These are phyloP conservation scores for Myxozyma vanderwaltii DNA, from an alignment of 805 yeast species.

Conservation along the genomic window DNA sequence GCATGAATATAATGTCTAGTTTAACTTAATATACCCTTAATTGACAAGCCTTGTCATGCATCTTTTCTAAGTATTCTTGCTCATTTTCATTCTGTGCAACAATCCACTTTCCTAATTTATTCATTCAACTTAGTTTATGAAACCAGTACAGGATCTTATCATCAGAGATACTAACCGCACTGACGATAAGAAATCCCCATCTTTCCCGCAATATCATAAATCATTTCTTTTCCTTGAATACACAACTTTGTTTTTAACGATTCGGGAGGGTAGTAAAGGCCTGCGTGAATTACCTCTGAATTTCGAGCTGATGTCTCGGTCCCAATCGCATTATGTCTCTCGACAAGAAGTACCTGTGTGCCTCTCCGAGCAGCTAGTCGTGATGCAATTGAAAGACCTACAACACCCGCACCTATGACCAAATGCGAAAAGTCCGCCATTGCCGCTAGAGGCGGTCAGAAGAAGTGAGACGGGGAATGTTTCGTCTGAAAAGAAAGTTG, in stretches of 20 bases:
- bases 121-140: no score
- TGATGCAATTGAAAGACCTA: conserved; percentile 80
- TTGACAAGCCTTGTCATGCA: conserved; percentile 53
- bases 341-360: conserved; percentile 64
- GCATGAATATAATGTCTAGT: not conserved
- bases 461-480: not conserved
- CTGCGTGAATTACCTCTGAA: conserved; percentile 93
- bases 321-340: conserved; percentile 66
- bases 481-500: not conserved
- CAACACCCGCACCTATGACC: conserved; percentile 81
- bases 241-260: conserved; percentile 71
- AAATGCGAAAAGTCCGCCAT: conserved; percentile 64
- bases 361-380: conserved; percentile 54
- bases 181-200: conserved; percentile 59
- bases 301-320: conserved; percentile 85
- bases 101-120: conserved; percentile 62
- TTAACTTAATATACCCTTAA: conserved; percentile 46
- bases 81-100: conserved; percentile 78
- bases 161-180: conserved; percentile 56
- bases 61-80: conserved; percentile 55
- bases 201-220: conserved; percentile 53
- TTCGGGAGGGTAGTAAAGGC: conserved; percentile 73
- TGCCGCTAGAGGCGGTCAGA: not conserved
- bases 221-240: conserved; percentile 67
- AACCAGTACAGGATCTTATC: no score